Percentiles rank a stretch among this genome's conserved stretches.
Conservation (phyloP, 1,284 basidiomycete genomes). For the Trametes polyzona region DNA sequence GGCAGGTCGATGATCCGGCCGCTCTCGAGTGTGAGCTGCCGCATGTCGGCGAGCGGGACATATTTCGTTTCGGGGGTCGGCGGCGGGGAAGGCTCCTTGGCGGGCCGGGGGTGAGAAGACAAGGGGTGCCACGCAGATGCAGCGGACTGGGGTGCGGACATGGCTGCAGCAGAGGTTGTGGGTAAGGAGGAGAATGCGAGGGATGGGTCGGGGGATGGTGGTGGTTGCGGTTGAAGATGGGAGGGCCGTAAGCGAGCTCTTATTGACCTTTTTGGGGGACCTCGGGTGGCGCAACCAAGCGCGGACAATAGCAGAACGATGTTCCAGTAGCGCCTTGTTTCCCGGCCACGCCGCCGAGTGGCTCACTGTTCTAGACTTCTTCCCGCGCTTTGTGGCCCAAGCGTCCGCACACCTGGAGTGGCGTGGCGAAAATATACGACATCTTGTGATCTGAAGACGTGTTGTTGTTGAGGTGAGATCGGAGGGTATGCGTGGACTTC, state of each 20-base stretch:
- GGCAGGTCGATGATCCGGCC: constrained; percentile 19
- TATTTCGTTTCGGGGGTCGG: not conserved
- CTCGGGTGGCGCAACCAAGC: constrained; percentile 1
- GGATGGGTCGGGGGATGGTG: too few species aligned
- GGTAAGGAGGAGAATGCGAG: too few species aligned
- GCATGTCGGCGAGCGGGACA: not conserved
- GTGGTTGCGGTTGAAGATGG: not conserved
- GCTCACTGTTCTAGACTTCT: not conserved
- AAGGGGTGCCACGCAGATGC: not conserved
- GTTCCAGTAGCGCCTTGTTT: constrained; percentile 1
- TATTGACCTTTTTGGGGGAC: constrained; percentile 6
- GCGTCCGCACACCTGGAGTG: too few species aligned
- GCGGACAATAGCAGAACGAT: constrained; percentile 5
- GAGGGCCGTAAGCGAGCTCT: not conserved
- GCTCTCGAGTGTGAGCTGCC: constrained; percentile 14
- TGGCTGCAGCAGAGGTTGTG: not conserved
- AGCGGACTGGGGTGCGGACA: not conserved
- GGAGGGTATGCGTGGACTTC: too few species aligned
- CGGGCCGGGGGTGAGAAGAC: too few species aligned
- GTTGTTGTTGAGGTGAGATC: too few species aligned
- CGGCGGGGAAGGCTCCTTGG: not conserved
- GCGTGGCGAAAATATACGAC: too few species aligned
- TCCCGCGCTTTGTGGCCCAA: not conserved
- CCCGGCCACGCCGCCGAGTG: not conserved
- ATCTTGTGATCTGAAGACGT: too few species aligned